Evolutionary conservation across 805 yeast species (phyloP), one percentile per base, ranked within the genome.

Genomic region (Metschnikowia aberdeeniae): DNA sequence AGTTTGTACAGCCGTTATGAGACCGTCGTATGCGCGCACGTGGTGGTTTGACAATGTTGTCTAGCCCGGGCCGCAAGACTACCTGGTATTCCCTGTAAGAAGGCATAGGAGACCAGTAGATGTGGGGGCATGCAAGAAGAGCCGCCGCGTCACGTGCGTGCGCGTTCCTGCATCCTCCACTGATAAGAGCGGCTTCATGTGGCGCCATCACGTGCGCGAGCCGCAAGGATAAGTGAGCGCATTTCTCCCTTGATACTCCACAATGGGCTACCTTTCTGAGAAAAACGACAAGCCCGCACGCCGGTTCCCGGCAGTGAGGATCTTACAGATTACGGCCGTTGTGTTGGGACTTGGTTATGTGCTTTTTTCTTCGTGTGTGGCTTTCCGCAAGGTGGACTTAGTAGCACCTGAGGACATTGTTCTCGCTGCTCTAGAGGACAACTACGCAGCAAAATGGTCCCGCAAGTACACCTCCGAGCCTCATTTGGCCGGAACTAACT

Each of bases 391-490:
- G 35, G 14, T 10, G 28, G 22, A 13, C 46, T 40, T 20, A 24
- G 14, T n/a, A 8, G 9, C 34, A 28, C 54, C 63, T 7, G 48
- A 46, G 22, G 43, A 44, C 12, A 17, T 47, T n/a, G 51, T 59
- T 13, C 59, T 68, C 41, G 60, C 60, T 4, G 60, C 68, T 5
- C 60, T 70, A 48, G 56, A 64, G 28, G 57, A 58, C 40, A 68
- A 69, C 33, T 51, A 61, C 26, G 81, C 82, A 7, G 71, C 76
- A 0, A 66, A 77, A 20, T 82, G 86, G 84, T 68, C 78, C 6
- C 51, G 73, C 40, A 65, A 62, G 31, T 81, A 80, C 55, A 76
- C 86, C 1, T 49, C 68, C 5, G 72, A 70, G 31, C 73, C 82
- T 2, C 87, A 82, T 53, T 63, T 68, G 50, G 70, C 77, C 8